phyloP scores from a whole-genome alignment of 805 yeast species.

The Candida sithepensis region DNA sequence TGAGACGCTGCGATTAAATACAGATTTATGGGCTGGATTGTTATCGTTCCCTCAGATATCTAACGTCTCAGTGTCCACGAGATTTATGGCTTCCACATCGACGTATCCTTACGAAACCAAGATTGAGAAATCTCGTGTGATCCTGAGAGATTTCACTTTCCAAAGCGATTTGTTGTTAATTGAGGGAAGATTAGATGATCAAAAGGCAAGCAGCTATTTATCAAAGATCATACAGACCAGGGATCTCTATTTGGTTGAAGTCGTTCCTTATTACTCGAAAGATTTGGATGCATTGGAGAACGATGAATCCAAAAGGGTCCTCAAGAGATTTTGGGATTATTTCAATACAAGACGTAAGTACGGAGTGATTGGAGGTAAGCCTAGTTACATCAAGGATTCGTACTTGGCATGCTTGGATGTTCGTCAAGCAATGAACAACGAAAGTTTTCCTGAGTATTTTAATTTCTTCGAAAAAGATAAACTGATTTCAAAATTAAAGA shows the following conservation, averaged over 20 bases:
- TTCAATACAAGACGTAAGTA: conserved; percentile 44
- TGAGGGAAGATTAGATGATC: conserved; percentile 60
- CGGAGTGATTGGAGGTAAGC: conserved; percentile 56
- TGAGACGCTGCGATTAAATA: conserved; percentile 15
- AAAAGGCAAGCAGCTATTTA: conserved; percentile 56
- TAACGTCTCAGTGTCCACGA: conserved; percentile 12
- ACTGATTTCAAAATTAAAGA: conserved; percentile 5
- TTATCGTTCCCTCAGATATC: conserved; percentile 19
- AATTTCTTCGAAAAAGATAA: conserved; percentile 18
- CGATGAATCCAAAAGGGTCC: conserved; percentile 22
- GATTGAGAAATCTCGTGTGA: conserved; percentile 12
- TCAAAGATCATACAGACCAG: conserved; percentile 43
- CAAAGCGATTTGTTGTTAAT: conserved; percentile 34
- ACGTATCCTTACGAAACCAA: conserved; percentile 5
- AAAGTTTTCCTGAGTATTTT: conserved; percentile 16
- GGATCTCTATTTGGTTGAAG: conserved; percentile 49
- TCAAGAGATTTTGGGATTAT: conserved; percentile 40
- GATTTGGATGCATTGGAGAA: conserved; percentile 23
- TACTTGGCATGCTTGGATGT: conserved; percentile 41
- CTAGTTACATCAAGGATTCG: conserved; percentile 56
- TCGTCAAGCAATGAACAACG: conserved; percentile 9
- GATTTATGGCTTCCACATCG: conserved; percentile 15
- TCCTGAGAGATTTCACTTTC: conserved; percentile 15
- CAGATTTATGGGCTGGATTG: conserved; percentile 21
- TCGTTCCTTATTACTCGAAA: conserved; percentile 27